These are phyloP conservation scores for Metschnikowia vanudenii DNA, from an alignment of 805 yeast species.

Conservation along the genomic window DNA sequence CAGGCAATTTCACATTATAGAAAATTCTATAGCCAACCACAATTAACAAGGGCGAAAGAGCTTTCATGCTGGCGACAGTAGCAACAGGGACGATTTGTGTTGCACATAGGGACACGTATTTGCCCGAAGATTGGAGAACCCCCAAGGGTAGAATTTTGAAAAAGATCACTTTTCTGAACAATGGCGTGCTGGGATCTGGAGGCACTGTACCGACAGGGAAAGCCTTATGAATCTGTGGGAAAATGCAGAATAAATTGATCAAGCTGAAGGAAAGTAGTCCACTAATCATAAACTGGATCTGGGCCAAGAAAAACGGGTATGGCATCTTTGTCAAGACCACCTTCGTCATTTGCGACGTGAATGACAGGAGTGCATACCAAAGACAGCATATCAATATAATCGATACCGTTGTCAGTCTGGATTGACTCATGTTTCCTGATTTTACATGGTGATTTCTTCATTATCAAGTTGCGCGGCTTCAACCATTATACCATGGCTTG, in stretches of 20 bases:
- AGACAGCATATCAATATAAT: conserved; percentile 46
- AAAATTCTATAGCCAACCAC: conserved; percentile 53
- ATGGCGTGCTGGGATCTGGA: conserved; percentile 21
- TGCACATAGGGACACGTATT: conserved; percentile 60
- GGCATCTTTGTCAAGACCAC: conserved; percentile 52
- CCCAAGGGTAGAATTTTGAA: conserved; percentile 60
- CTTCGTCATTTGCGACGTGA: conserved; percentile 65
- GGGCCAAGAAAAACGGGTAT: conserved; percentile 63
- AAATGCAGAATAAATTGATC: conserved; percentile 32
- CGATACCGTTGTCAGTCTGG: conserved; percentile 16
- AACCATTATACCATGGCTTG: not conserved
- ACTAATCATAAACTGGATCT: conserved; percentile 58
- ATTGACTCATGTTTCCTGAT: not conserved
- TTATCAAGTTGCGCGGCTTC: not conserved
- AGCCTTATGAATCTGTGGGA: conserved; percentile 23
- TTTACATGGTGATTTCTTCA: not conserved
- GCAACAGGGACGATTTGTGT: conserved; percentile 66
- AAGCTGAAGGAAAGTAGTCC: conserved; percentile 41
- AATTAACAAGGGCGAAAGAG: conserved; percentile 61
- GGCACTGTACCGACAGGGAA: conserved; percentile 63
- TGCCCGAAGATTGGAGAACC: conserved; percentile 63
- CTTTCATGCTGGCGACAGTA: conserved; percentile 68
- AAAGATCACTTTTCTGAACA: conserved; percentile 32
- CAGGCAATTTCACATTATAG: conserved; percentile 51
- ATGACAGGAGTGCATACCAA: conserved; percentile 63